Percentiles rank a stretch among this genome's conserved stretches.
phyloP scores from a whole-genome alignment of 169 alveolate genomes.

The Prorocentrum cordatum region DNA sequence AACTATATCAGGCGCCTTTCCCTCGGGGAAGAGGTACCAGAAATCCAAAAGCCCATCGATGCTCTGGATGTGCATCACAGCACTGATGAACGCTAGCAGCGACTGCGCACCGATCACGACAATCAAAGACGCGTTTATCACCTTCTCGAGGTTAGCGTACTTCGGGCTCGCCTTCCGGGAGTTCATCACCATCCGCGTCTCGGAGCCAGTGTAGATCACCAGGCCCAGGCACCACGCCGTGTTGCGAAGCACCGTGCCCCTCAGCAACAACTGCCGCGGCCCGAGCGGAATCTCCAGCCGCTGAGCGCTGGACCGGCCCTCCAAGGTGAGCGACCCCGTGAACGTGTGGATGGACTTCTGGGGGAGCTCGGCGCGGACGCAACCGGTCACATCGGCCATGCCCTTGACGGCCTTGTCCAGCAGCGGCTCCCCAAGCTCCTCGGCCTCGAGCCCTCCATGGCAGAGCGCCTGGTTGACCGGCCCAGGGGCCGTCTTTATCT shows the following conservation, averaged over 20 bases:
- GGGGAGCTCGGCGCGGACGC: constrained; percentile 10
- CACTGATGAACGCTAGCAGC: constrained; percentile 25
- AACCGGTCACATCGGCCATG: background rate
- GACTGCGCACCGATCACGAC: constrained; percentile 46
- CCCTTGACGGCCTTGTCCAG: constrained; percentile 22
- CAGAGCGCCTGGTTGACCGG: no score
- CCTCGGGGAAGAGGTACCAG: constrained; percentile 32
- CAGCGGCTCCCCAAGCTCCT: constrained; percentile 4
- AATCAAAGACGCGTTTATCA: background rate
- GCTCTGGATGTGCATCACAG: constrained; percentile 1
- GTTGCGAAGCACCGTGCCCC: constrained; percentile 47
- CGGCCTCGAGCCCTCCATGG: no score
- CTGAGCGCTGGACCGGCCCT: background rate
- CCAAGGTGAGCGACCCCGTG: background rate
- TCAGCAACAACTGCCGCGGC: constrained; percentile 2
- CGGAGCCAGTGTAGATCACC: background rate
- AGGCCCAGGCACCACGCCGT: constrained; percentile 11
- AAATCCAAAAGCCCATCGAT: background rate
- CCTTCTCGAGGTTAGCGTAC: constrained; percentile 47
- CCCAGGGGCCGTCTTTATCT: no score
- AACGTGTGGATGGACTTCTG: constrained; percentile 42
- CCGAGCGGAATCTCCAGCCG: background rate
- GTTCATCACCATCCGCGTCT: constrained; percentile 55
- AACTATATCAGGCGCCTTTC: background rate
- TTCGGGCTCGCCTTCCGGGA: constrained; percentile 22